Evolutionary conservation across 2,329 filamentous ascomycete species (phyloP).

Genomic region (Periconia macrospinosa): DNA sequence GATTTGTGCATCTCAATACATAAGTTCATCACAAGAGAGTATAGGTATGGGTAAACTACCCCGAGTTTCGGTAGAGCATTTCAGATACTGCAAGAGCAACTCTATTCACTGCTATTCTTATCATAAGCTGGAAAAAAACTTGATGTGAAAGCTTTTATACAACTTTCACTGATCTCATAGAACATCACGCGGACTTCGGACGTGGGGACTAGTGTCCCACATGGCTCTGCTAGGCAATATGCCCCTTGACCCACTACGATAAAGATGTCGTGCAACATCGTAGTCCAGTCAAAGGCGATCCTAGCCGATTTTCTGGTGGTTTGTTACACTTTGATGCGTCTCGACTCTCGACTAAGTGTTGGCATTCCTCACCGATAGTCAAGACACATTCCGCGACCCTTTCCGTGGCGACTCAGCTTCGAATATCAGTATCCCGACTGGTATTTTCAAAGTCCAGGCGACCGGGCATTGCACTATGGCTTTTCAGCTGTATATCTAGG

Average conservation of each 20-base stretch:
- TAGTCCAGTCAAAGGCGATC: slow-evolving; percentile 14
- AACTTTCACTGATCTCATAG: slow-evolving; percentile 8
- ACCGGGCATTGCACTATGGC: slow-evolving; percentile 17
- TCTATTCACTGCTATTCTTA: too few relatives aligned
- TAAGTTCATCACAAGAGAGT: too few relatives aligned
- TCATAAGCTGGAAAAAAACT: too few relatives aligned
- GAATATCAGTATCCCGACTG: slow-evolving; percentile 7
- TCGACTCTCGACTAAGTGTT: slow-evolving; percentile 15
- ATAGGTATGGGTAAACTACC: too few relatives aligned
- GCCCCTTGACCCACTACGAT: slow-evolving; percentile 1
- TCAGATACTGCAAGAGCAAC: too few relatives aligned
- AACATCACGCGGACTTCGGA: slow-evolving; percentile 17
- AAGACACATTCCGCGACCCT: slow-evolving; percentile 20
- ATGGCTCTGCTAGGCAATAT: slow-evolving; percentile 6
- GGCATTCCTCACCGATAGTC: slow-evolving; percentile 16
- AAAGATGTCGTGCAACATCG: background rate
- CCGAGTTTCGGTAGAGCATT: too few relatives aligned
- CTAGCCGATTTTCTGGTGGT: slow-evolving; percentile 13
- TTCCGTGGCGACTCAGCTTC: slow-evolving; percentile 16
- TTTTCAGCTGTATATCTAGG: slow-evolving; percentile 31
- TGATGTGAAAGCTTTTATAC: background rate
- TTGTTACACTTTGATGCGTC: background rate
- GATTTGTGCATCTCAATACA: too few relatives aligned
- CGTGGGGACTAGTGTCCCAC: slow-evolving; percentile 13
- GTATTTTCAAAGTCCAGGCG: slow-evolving; percentile 17